These are phyloP conservation scores for Fusarium tricinctum DNA, from an alignment of 2,329 filamentous ascomycete species.

Conservation along the genomic window DNA sequence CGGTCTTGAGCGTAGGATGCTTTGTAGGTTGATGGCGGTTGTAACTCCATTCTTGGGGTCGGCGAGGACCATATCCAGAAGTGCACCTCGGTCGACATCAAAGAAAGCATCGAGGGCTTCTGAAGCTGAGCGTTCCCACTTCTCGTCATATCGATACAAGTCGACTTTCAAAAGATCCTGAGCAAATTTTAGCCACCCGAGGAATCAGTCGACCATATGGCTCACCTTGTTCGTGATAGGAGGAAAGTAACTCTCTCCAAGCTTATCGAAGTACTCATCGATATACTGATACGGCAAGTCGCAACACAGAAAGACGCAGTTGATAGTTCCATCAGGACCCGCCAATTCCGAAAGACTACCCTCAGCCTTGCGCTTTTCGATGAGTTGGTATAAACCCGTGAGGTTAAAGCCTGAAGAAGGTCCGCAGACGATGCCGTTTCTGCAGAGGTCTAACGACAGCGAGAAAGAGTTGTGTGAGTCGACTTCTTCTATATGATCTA, in stretches of 20 bases:
- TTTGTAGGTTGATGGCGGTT: constrained; percentile 10
- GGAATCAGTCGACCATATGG: accelerated
- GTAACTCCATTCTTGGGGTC: constrained; percentile 8
- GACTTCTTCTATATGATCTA: constrained; percentile 70
- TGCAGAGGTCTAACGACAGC: constrained; percentile 66
- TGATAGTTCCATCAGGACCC: constrained; percentile 60
- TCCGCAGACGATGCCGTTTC: constrained; percentile 70
- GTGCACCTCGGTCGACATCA: constrained; percentile 26
- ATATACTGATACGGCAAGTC: constrained; percentile 75
- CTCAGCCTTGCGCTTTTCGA: constrained; percentile 63
- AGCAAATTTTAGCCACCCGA: not conserved
- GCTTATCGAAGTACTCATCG: constrained; percentile 70
- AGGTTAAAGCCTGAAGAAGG: constrained; percentile 73
- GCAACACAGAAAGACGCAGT: constrained; percentile 73
- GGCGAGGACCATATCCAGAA: constrained; percentile 29
- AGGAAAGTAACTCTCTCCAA: constrained; percentile 63
- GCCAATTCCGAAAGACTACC: constrained; percentile 61
- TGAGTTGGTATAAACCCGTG: constrained; percentile 63
- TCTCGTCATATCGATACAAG: constrained; percentile 47
- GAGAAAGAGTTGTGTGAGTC: constrained; percentile 67
- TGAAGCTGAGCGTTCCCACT: constrained; percentile 44
- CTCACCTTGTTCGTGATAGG: constrained; percentile 60
- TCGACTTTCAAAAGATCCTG: constrained; percentile 48
- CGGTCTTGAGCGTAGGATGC: constrained; percentile 36
- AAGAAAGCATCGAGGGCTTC: constrained; percentile 34